Evolutionary conservation across 345 rosid species (phyloP).

Genomic region (Limnanthes douglasii): DNA sequence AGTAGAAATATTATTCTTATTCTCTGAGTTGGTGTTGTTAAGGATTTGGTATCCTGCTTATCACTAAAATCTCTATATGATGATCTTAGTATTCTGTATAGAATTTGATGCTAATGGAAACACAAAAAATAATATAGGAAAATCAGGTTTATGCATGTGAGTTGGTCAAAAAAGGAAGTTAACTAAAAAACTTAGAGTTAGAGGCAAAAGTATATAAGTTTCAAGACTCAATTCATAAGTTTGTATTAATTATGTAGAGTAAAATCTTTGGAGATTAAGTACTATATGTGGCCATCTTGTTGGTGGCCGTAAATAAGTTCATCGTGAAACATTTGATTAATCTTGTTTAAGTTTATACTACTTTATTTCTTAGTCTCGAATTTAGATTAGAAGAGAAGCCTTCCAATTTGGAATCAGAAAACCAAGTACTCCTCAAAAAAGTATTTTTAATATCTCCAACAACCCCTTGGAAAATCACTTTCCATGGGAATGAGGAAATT

Average conservation of each 20-base stretch:
- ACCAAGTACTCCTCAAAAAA: too few species aligned
- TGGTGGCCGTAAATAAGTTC: too few species aligned
- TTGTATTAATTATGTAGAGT: constrained; percentile 14
- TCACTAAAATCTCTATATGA: constrained; percentile 1
- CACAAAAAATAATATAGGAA: constrained; percentile 44
- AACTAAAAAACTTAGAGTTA: constrained; percentile 54
- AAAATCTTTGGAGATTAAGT: not conserved
- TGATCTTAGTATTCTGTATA: constrained; percentile 15
- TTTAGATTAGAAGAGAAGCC: constrained; percentile 46
- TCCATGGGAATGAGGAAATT: too few species aligned
- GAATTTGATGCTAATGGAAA: constrained; percentile 44
- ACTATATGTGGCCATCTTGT: too few species aligned
- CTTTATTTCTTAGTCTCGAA: too few species aligned
- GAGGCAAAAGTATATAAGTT: constrained; percentile 53
- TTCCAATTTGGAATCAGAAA: too few species aligned
- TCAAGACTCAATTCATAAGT: constrained; percentile 83
- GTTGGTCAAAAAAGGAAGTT: constrained; percentile 40
- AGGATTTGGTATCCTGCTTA: constrained; percentile 2
- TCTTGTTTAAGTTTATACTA: too few species aligned
- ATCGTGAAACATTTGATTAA: too few species aligned
- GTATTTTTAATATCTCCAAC: too few species aligned
- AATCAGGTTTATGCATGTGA: constrained; percentile 27
- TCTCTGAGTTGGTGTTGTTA: constrained; percentile 5
- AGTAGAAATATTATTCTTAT: too few species aligned
- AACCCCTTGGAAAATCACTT: too few species aligned